Base-by-base conservation (phyloP, 202 grass and related monocot genomes). In the Zizania palustris region DNA sequence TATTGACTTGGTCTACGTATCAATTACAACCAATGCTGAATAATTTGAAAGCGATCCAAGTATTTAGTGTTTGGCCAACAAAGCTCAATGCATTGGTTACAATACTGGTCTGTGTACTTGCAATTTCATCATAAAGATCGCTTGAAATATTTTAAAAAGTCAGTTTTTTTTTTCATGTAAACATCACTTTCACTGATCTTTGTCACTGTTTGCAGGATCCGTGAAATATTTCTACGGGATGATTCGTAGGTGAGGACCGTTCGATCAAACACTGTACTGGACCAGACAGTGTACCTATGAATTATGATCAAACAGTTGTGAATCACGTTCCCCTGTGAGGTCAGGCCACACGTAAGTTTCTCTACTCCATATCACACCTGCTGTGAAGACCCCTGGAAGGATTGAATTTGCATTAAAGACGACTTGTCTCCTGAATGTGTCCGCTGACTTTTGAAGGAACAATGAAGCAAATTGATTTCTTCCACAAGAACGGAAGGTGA, bases 1-100 rank as follows among this genome's bases (percentile, higher is more conserved):
- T 35, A 38, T 48, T 51, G 67, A 60, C 73, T 58, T 86, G 43
- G 34, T 76, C 64, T 68, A 19, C 34, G 46, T 19, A 53, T 65
- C 71, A 57, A 41, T 33, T 33, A 50, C n/a, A 10, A 19, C 4
- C 10, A 14, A 45, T 74, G 50, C 50, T 69, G 22, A 35, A 9
- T 15, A 49, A 38, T 36, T 36, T 62, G 3, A 5, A 39, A 63
- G n/a, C 40, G 15, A 41, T 2, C 22, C 0, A 11, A 20, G 14
- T n/a, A 51, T 51, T 16, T 51, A 21, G 11, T 60, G 56, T 28
- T 60, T 60, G 5, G 34, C 11, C 38, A 60, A 28, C 5, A 70
- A 18, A 11, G 60, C 5, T 1, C n/a, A 57, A 11, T 35, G 38
- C 8, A 59, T 37, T 19, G 7, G 33, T 75, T 61, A 48, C 15